Percentiles rank a stretch among this genome's conserved stretches.
Conservation (phyloP, 2,329 filamentous ascomycete species). For the Fusarium dlaminii region DNA sequence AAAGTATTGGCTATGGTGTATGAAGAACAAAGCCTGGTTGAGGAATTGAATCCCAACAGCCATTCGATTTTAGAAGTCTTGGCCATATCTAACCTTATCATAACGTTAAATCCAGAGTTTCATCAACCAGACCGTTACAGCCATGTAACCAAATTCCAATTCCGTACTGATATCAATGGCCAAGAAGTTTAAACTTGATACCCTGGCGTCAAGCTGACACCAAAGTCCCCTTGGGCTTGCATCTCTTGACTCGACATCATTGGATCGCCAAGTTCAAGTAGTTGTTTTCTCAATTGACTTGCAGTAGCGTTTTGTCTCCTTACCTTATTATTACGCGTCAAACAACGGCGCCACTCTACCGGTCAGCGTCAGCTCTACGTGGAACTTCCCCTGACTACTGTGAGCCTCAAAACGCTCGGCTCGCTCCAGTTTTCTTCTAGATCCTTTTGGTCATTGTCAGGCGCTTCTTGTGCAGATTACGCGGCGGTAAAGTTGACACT, state of each 20-base stretch:
- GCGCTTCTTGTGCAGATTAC: neutral
- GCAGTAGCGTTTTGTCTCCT: constrained; percentile 3
- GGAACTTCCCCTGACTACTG: constrained; percentile 25
- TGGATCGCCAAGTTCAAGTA: neutral
- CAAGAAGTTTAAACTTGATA: constrained; percentile 8
- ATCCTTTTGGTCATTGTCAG: neutral
- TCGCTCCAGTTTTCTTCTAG: constrained; percentile 21
- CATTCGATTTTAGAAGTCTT: neutral
- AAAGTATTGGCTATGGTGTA: neutral
- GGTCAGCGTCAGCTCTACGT: neutral
- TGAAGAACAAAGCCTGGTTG: neutral
- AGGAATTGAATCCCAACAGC: neutral
- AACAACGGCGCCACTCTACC: constrained; percentile 11
- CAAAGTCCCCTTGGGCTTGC: constrained; percentile 6
- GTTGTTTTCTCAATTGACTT: constrained; percentile 18
- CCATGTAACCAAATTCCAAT: neutral
- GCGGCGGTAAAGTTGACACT: neutral
- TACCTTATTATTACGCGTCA: constrained; percentile 29
- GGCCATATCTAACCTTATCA: neutral
- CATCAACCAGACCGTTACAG: neutral
- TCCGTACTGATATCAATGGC: neutral
- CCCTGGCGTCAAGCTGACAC: constrained; percentile 3
- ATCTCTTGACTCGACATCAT: constrained; percentile 2
- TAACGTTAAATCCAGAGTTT: neutral
- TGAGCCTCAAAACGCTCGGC: constrained; percentile 27